Evolutionary conservation across 768 basidiomycete genomes (phyloP).

Genomic region (Gyrodon lividus): DNA sequence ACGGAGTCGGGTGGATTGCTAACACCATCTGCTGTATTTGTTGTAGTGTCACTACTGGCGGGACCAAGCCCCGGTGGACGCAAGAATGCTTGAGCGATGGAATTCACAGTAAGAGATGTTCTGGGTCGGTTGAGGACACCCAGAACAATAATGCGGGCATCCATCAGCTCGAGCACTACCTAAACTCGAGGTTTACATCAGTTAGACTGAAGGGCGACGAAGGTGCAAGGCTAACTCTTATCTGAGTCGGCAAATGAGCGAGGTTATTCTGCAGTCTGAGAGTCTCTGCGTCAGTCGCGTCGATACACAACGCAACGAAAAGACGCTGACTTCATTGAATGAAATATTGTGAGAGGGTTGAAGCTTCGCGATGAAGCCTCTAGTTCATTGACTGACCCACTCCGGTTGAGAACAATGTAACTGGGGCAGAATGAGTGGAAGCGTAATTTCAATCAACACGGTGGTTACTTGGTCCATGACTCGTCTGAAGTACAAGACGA

Average conservation of each 20-base stretch:
- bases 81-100: conserved; percentile 65
- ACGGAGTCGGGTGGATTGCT: conserved; percentile 3
- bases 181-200: conserved; percentile 26
- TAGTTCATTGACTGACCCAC: conserved; percentile 70
- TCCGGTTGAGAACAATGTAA: conserved; percentile 74
- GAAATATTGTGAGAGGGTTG: conserved; percentile 64
- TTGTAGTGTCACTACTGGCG: conserved; percentile 12
- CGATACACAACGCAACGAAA: not conserved
- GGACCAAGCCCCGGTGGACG: conserved; percentile 64
- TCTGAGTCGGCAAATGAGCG: conserved; percentile 62
- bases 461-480: conserved; percentile 73
- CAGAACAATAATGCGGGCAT: conserved; percentile 71
- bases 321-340: conserved; percentile 67
- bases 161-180: conserved; percentile 68
- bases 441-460: conserved; percentile 1
- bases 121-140: conserved; percentile 62
- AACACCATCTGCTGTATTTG: not conserved
- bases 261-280: conserved; percentile 73
- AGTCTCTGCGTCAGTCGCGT: conserved; percentile 2
- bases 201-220: conserved; percentile 1
- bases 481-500: conserved; percentile 77
- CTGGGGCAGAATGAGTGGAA: conserved; percentile 33
- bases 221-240: conserved; percentile 48
- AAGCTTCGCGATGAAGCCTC: conserved; percentile 67
- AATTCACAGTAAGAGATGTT: conserved; percentile 56